Base-by-base conservation (phyloP, 2,329 filamentous ascomycete genomes). In the Fusarium sp. region DNA sequence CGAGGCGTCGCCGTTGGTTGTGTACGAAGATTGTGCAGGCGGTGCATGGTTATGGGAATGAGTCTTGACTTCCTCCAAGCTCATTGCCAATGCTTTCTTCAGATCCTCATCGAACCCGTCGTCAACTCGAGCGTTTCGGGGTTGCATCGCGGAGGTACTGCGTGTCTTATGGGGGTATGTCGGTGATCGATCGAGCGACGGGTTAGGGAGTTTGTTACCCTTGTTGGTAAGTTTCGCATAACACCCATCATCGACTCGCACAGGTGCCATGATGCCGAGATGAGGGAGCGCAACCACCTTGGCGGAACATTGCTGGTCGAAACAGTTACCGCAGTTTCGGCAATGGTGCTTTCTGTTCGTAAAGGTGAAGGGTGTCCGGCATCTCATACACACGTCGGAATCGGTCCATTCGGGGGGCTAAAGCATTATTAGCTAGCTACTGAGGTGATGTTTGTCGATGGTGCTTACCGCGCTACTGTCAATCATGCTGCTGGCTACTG, bases 321-420 rank as follows among this genome's bases (percentile, higher is more conserved):
- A 99, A 76, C 97, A 96, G 80, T 96, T 97, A 54, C 96, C 96
- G 77, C 96, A 99, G 80, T 99, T 99, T 71, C 96, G 91, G 77
- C 96, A 99, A 80, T 99, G 96, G 78, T 99, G 96, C 79, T 98
- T 99, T 76, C 96, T 91, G 80, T 99, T 99, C 59, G 95, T 99
- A 78, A 99, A 98, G 49, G 94, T 98, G 76, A 99, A 99, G 20
- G 94, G 83, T 15, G 95, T 98, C 73, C 96, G 90, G 80, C 96
- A 99, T 78, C 96, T 92, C 94, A 99, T 98, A 80, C 96, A 99
- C 32, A 99, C 95, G 76, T 99, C 96, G 13, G 95, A 98, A 81
- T 99, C 96, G 53, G 91, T 90, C 96, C 96, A 99, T 82, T 99
- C 96, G 1, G 96, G 96, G 12, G 96, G 96, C 91, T 97, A 25